Evolutionary conservation across 2,329 filamentous ascomycete genomes (phyloP).

Genomic region (Scortechinia acanthostroma): DNA sequence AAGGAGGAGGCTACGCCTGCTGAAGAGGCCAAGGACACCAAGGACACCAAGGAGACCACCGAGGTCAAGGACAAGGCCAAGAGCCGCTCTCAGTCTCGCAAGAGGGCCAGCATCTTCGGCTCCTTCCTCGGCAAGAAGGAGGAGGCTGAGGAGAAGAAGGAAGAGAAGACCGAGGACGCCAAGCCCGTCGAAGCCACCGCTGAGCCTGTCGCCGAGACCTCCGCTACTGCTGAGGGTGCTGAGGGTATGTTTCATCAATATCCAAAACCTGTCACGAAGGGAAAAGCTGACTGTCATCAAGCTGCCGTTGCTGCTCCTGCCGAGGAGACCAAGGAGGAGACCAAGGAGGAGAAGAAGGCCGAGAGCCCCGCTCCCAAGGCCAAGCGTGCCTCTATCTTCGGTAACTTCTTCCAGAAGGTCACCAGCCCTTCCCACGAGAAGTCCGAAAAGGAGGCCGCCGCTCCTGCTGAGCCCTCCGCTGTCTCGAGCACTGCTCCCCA

Average conservation of each 20-base stretch:
- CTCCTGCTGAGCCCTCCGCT: slow-evolving; percentile 27
- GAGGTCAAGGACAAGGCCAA: slow-evolving; percentile 50
- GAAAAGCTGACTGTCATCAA: neutral
- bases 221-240: slow-evolving; percentile 21
- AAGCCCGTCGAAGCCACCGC: slow-evolving; percentile 33
- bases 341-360: neutral
- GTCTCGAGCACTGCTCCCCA: slow-evolving; percentile 14
- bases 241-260: too few relatives aligned
- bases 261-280: too few relatives aligned
- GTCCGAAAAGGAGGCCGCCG: slow-evolving; percentile 23
- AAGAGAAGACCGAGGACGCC: slow-evolving; percentile 15
- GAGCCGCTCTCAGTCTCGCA: slow-evolving; percentile 56
- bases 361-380: neutral
- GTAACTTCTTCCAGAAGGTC: slow-evolving; percentile 3
- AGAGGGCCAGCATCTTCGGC: slow-evolving; percentile 59
- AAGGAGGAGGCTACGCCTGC: slow-evolving; percentile 12
- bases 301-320: neutral
- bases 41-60: slow-evolving; percentile 16
- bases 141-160: slow-evolving; percentile 32
- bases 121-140: slow-evolving; percentile 60
- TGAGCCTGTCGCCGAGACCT: slow-evolving; percentile 28
- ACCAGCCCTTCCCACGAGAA: slow-evolving; percentile 18
- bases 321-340: neutral
- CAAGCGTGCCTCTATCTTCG: neutral
- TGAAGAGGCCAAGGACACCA: slow-evolving; percentile 22